These are phyloP conservation scores for Colletotrichum scovillei DNA, from an alignment of 2,329 filamentous ascomycete genomes.

Conservation along the genomic window DNA sequence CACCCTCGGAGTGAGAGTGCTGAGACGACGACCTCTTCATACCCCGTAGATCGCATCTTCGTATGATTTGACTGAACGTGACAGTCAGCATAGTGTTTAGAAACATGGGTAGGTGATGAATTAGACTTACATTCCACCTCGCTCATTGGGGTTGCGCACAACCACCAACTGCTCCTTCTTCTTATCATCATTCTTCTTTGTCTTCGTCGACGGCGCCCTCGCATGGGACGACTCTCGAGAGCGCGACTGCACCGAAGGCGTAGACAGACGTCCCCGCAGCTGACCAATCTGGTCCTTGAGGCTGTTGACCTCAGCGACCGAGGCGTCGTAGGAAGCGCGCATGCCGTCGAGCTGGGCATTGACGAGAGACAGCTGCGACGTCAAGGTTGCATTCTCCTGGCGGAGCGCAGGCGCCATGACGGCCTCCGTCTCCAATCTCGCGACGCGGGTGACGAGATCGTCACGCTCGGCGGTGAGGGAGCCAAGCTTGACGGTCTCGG, in stretches of 20 bases:
- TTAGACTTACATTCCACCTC: conserved; percentile 33
- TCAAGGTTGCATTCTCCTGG: conserved; percentile 28
- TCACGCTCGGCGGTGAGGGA: conserved; percentile 34
- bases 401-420: conserved; percentile 25
- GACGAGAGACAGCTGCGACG: conserved; percentile 28
- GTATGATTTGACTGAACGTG: conserved; percentile 29
- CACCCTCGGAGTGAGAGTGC: conserved; percentile 24
- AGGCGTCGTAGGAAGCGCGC: conserved; percentile 29
- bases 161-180: conserved; percentile 37
- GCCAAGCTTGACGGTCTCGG: conserved; percentile 21
- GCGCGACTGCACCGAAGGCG: conserved; percentile 17
- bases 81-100: conserved; percentile 7
- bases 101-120: background rate
- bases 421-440: conserved; percentile 26
- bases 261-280: conserved; percentile 26
- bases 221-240: conserved; percentile 22
- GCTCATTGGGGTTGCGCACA: conserved; percentile 34
- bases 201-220: conserved; percentile 23
- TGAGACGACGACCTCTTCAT: conserved; percentile 28
- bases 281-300: conserved; percentile 32
- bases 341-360: conserved; percentile 34
- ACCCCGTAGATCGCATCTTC: conserved; percentile 32
- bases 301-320: conserved; percentile 27
- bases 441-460: conserved; percentile 23
- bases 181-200: conserved; percentile 34